Evolutionary conservation across 148 eudicot species (phyloP), one percentile per base, ranked within the genome.

Genomic region (Vaccinium corymbosum): DNA sequence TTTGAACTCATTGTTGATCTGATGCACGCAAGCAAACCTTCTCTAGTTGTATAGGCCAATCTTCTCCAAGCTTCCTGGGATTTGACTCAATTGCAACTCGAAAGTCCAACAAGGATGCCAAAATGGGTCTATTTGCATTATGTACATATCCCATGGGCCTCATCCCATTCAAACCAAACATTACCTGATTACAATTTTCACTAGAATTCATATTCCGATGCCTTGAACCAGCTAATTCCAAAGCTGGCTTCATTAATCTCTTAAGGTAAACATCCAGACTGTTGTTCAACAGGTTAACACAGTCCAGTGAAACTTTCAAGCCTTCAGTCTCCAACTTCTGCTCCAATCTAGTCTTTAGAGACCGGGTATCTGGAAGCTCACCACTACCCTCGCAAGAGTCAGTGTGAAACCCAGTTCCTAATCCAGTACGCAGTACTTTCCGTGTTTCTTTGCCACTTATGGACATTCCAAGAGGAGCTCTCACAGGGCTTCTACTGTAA

Each of bases 381-480:
- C 93, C 87, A 76, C 82, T 88, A 1, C 80, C 80, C 35, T 81
- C 86, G 77, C 98, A 95, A 72, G 94, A 89, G 19, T 84, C 86
- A 17, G 82, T 46, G 59, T 64, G 32, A 70, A 15, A 49, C 11
- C 78, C 75, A 76, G 88, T 52, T 29, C 87, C 78, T 57, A 81
- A 87, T 51, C 91, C 83, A 68, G 80, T 73, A 48, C 82, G 76
- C 25, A 90, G 73, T 29, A 88, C 84, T 84, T 95, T 93, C 76
- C 89, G 89, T 56, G 86, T 83, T 35, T 87, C 98, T 85, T 89
- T 95, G 15, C 86, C 80, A 42, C 87, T 90, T 76, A 91, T 81
- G 25, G 89, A 89, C 80, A 95, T 86, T 35, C 98, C 98, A 53
- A 93, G 84, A 76, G 96, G 98, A 82, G 98, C 95, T 56, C 84